A percentile compares a stretch with the other conserved stretches of the same genome.
These are phyloP conservation scores for Tetrahymena elliotti DNA, from an alignment of 73 alveolate genomes.

Conservation along the genomic window DNA sequence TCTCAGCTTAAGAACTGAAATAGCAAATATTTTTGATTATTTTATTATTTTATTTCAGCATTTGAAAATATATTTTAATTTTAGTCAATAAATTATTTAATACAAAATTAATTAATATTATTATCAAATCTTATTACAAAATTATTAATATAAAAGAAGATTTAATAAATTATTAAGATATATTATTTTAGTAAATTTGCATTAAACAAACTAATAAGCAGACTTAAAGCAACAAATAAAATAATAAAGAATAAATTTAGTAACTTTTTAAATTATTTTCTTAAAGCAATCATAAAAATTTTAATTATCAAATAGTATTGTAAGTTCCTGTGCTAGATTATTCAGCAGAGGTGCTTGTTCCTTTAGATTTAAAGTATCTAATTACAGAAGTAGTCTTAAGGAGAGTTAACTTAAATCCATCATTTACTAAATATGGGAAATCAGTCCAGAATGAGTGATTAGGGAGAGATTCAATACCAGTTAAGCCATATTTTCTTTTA, in stretches of 20 bases:
- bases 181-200: too few relatives aligned
- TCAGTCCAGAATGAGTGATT: neutral
- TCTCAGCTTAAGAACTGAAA: too few relatives aligned
- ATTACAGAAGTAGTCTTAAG: neutral
- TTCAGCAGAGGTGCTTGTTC: neutral
- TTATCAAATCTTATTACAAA: too few relatives aligned
- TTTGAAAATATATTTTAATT: too few relatives aligned
- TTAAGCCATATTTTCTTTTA: neutral
- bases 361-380: neutral
- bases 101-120: too few relatives aligned
- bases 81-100: too few relatives aligned
- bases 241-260: neutral
- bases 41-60: too few relatives aligned
- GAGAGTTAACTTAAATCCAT: neutral
- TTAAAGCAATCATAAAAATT: neutral
- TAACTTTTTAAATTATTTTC: neutral
- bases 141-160: too few relatives aligned
- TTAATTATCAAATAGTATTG: neutral
- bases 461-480: neutral
- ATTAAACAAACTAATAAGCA: neutral
- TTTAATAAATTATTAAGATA: too few relatives aligned
- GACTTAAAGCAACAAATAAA: neutral
- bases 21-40: too few relatives aligned
- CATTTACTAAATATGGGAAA: neutral
- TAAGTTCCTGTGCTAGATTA: neutral